Conservation (phyloP, 2,329 filamentous ascomycete genomes). For the Neonectria sp. region DNA sequence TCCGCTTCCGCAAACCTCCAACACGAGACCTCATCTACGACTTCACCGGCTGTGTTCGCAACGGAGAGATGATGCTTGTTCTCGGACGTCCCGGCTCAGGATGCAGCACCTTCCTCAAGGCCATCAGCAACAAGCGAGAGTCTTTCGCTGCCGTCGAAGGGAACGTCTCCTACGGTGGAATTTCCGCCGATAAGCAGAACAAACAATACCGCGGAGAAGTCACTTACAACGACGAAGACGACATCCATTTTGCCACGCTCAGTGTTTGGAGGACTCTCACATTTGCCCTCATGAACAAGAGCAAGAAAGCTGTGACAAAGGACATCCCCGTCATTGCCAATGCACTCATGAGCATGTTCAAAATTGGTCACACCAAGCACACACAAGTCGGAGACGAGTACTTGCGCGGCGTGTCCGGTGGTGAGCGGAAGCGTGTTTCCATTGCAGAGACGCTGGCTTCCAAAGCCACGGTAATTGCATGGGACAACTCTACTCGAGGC, state of each 20-base stretch:
- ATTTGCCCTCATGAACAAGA: conserved; percentile 84
- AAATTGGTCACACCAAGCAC: conserved; percentile 81
- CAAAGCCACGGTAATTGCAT: conserved; percentile 81
- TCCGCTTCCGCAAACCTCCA: conserved; percentile 42
- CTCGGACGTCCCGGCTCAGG: conserved; percentile 82
- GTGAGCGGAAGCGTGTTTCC: conserved; percentile 84
- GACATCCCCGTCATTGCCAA: conserved; percentile 79
- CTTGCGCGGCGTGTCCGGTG: conserved; percentile 82
- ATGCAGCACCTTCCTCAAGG: conserved; percentile 84
- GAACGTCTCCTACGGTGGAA: conserved; percentile 80
- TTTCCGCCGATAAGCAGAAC: conserved; percentile 76
- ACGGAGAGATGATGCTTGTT: conserved; percentile 57
- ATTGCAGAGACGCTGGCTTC: conserved; percentile 85
- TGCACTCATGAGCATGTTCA: conserved; percentile 83
- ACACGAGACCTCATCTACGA: conserved; percentile 50
- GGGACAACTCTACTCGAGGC: conserved; percentile 86
- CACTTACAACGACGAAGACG: conserved; percentile 84
- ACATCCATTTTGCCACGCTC: conserved; percentile 80
- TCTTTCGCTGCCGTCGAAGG: conserved; percentile 77
- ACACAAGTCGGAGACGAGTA: conserved; percentile 83
- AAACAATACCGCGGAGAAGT: conserved; percentile 82
- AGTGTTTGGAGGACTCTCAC: conserved; percentile 85
- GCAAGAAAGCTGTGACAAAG: conserved; percentile 74
- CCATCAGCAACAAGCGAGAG: conserved; percentile 78
- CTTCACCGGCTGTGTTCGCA: conserved; percentile 54